phyloP scores from a whole-genome alignment of 257 asterid genomes.

The Dorcoceras hygrometricum region DNA sequence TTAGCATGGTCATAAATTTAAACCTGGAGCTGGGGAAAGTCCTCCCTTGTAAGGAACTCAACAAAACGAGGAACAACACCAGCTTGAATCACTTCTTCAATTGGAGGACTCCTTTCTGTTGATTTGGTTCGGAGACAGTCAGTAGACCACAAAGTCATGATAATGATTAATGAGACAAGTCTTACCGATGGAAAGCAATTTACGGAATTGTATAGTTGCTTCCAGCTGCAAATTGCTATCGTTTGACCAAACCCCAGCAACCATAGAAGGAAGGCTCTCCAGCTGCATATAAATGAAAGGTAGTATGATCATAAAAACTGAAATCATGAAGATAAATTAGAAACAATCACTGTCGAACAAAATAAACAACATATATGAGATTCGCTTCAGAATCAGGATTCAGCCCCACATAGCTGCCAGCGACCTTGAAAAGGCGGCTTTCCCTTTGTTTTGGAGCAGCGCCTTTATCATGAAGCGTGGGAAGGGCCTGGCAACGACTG shows the following conservation, averaged over 20 bases:
- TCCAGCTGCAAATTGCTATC: constrained; percentile 72
- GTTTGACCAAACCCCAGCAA: constrained; percentile 67
- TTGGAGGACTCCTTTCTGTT: constrained; percentile 87
- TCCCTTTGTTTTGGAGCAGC: no score
- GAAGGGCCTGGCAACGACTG: no score
- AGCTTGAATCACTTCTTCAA: constrained; percentile 89
- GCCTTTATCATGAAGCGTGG: no score
- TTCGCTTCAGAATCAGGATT: no score
- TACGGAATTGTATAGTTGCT: constrained; percentile 76
- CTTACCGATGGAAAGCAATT: constrained; percentile 81
- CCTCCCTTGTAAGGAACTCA: constrained; percentile 76
- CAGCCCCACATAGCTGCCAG: no score
- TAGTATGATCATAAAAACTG: constrained; percentile 14
- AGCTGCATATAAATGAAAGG: constrained; percentile 44
- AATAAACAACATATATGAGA: background rate
- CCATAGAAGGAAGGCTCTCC: constrained; percentile 84
- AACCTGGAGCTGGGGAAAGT: constrained; percentile 87
- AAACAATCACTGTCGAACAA: background rate
- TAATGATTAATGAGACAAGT: constrained; percentile 2
- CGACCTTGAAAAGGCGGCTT: no score
- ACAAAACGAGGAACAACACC: constrained; percentile 95
- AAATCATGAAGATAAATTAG: background rate
- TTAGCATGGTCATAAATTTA: constrained; percentile 15
- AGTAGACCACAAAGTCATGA: constrained; percentile 11
- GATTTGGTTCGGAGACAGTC: constrained; percentile 9